Base-by-base conservation (phyloP, 495 filamentous ascomycete genomes). In the Trichoderma erinaceum region DNA sequence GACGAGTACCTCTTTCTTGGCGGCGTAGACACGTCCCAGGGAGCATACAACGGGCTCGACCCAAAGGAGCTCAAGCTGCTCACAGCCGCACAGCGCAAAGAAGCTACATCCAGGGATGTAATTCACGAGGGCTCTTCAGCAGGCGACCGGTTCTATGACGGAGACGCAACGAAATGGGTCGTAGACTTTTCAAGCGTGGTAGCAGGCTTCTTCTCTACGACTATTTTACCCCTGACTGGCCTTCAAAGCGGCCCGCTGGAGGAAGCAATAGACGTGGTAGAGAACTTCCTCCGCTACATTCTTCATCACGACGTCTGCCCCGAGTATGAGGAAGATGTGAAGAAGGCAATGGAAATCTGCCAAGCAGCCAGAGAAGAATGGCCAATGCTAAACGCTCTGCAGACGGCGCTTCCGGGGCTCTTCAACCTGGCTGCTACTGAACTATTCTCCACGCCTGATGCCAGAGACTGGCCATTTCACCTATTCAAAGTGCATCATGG, bases 251-350 rank as follows among this genome's bases (percentile, higher is more conserved):
- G 21, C 1, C 38, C 61, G 13, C 69, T 71, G 63, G 2, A 29
- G 12, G 66, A 63, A 21, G 76, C 75, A 21, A 77, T 77, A 38
- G 70, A 76, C 13, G 85, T 95, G 5, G 81, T 97, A 63, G 84
- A 84, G 65, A 97, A 95, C 76, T 97, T 97, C 76, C 84, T 96
- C 68, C 92, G 92, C 70, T 99, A 97, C 71, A 82, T 97, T 11
- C 80, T 92, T 15, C 84, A 84, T 67, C 94, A 97, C 72, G 82
- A 90, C 44, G 95, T 96, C 16, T 96, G 92, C 70, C 89, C 90
- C 4, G 95, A 99, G 71, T 88, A 93, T 74, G 78, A 72, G 0
- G 80, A 82, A 0, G 84, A 90, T 69, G 82, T 98, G 65, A 75
- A 85, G 35, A 81, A 80, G 3, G 93, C 93, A 2, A 81, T 88